Evolutionary conservation across 192 early-diverging fungal species (phyloP), one percentile per base, ranked within the genome.

Genomic region (Backusella liffmaniae): DNA sequence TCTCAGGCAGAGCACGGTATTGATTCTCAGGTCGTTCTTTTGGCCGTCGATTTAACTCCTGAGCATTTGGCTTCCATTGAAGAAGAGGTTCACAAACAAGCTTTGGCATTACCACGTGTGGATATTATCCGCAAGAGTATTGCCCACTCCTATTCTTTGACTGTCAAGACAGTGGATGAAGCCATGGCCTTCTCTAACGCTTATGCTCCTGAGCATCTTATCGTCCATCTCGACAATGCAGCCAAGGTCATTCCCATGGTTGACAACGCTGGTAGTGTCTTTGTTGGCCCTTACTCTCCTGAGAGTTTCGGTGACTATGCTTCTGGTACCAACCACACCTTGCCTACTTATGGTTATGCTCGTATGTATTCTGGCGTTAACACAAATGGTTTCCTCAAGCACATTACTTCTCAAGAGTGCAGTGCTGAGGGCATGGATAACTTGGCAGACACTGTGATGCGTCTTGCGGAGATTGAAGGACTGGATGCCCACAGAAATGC

Each of bases 231-330:
- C 77, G 93, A 91, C 53, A 76, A 93, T 36, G 94, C 97, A 13
- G 85, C 90, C 72, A 77, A 78, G 26, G 79, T 87, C 29, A 79
- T 98, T 2, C 77, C 85, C 12, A 75, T 86, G 41, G 90, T 99
- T 15, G 77, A 88, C 66, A 97, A 97, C 81, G 98, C 98, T 21
- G 98, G 98, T 23, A 94, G 92, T 72, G 96, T 99, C 49, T 99
- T 99, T 91, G 95, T 99, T 51, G 98, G 98, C 0, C 88, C 87
- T 68, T 99, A 92, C 80, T 96, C 97, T 34, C 96, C 98, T 10
- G 98, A 99, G 46, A 93, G 94, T 75, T 97, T 97, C 77, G 98
- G 98, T 70, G 98, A 99, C 82, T 99, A 99, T 84, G 98, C 98
- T 4, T 98, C 96, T 0, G 98, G 98, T 65, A 99, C 98, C 18